Conservation (phyloP, 2,329 filamentous ascomycete genomes). For the Neobulgaria alba region DNA sequence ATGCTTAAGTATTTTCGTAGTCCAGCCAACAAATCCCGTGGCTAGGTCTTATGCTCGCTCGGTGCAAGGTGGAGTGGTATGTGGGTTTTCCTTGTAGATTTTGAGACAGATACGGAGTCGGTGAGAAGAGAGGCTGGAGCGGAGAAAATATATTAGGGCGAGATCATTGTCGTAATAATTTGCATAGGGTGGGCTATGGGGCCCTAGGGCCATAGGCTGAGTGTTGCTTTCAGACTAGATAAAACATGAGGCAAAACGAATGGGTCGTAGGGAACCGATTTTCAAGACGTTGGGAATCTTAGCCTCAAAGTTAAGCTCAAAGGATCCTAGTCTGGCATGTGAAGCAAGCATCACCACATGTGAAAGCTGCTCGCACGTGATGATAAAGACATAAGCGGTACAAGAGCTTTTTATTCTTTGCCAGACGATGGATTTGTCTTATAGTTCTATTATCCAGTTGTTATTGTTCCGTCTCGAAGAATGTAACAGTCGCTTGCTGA, state of each 20-base stretch:
- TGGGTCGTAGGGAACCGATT: slow-evolving; percentile 1
- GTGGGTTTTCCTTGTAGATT: not conserved
- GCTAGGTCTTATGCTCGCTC: not conserved
- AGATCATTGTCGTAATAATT: not conserved
- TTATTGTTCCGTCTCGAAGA: too few relatives aligned
- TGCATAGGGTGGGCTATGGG: too few relatives aligned
- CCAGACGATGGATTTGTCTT: too few relatives aligned
- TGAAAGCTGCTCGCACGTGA: too few relatives aligned
- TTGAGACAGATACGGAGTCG: not conserved
- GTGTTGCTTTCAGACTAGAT: not conserved
- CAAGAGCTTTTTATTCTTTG: too few relatives aligned
- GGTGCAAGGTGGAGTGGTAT: not conserved
- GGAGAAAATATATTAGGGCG: not conserved
- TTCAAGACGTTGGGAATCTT: slow-evolving; percentile 1
- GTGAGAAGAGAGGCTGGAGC: not conserved
- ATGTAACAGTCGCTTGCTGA: too few relatives aligned
- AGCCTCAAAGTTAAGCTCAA: not conserved
- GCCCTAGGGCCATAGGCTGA: not conserved
- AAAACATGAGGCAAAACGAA: slow-evolving; percentile 4
- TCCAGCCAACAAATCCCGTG: not conserved
- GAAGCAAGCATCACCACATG: slow-evolving; percentile 1
- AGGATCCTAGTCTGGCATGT: slow-evolving; percentile 4
- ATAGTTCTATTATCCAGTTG: too few relatives aligned
- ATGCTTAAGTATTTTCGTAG: not conserved
- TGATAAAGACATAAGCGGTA: too few relatives aligned